Evolutionary conservation across 2,329 filamentous ascomycete species (phyloP), one percentile per base, ranked within the genome.

Genomic region (Paecilomyces niveus): DNA sequence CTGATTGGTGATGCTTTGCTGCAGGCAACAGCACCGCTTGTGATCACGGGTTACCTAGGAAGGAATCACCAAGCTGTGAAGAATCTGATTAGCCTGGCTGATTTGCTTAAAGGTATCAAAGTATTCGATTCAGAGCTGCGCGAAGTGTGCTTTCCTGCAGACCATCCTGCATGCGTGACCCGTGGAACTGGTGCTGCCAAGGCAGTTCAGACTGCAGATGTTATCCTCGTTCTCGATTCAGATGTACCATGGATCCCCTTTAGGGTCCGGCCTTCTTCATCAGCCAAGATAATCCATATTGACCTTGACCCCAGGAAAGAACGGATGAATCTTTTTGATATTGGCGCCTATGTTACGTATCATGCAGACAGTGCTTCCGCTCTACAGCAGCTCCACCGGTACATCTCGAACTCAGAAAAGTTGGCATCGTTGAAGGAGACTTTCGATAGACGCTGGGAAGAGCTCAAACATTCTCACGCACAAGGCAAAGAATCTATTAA

Each of bases 171-270:
- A 1, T 89, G 84, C 76, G 72, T 89, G 1, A 87, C 92, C 1
- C 74, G 92, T 35, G 81, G 85, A 52, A 93, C 87, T 64, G 90
- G 90, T 11, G 81, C 83, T 7, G 88, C 94, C 55, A 83, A 88
- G 2, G 80, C 81, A 52, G 89, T 96, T 69, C 82, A 81, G 57
- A 83, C 84, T 0, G 90, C 92, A 0, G 92, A 96, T 69, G 85
- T 90, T 5, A 93, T 96, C 59, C 65, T 96, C 0, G 87, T 96
- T 3, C 65, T 95, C 26, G 89, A 96, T 72, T 93, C 90, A 63
- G 92, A 96, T 68, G 90, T 96, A 0, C 92, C 92, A 0, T 96
- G 91, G 90, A 92, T 97, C 59, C 85, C 87, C 11, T 93, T 89
- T 0, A 83, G 85, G 59, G 85, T 83, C 68, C 76, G 78, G 45